Base-by-base conservation (phyloP, 2,329 filamentous ascomycete species). In the Dactylellina cionopaga region DNA sequence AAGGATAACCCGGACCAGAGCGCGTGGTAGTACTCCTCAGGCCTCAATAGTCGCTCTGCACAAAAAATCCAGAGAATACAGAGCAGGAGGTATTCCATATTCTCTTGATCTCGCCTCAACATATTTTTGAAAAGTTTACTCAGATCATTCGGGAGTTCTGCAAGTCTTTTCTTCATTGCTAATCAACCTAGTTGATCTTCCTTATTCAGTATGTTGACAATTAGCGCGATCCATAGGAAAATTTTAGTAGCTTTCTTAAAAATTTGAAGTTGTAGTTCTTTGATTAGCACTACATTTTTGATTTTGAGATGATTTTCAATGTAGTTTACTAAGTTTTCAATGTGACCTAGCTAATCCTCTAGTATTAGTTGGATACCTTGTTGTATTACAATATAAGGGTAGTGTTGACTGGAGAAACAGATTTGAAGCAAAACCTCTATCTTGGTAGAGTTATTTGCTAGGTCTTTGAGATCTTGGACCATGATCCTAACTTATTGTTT, bases 121-220 rank as follows among this genome's bases (percentile, higher is more conserved):
- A 88, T 84, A 13, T 85, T 78, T 1, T 79, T 79, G 68, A 89
- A 88, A 0, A 89, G 75, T 0, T 83, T 79, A 15, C 47, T 62
- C 31, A 73, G 47, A 19, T n/a, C 46, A 25, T 25, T 41, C 3
- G 83, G 83, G 0, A 84, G 78, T 0, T 80, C 76, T 0, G 55
- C 22, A 0, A 85, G 78, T 3, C 74, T 76, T 7, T 76, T 75
- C 1, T 24, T 75, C 0, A 83, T 13, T 2, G 60, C 47, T 5
- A 79, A 70, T 0, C 76, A 62, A 0, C 81, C 81, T 0, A 75
- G 44, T 0, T 76, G 52, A 13, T 77, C 75, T 15, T 81, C 80
- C 0, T 80, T 80, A 51, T 84, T 83, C 0, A 85, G 76, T 2
- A 84, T 83, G 3, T 78, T 69, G 0, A 78, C 77, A 29, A 76